These are phyloP conservation scores for Paecilomyces sp. DNA, from an alignment of 2,329 filamentous ascomycete species.

Conservation along the genomic window DNA sequence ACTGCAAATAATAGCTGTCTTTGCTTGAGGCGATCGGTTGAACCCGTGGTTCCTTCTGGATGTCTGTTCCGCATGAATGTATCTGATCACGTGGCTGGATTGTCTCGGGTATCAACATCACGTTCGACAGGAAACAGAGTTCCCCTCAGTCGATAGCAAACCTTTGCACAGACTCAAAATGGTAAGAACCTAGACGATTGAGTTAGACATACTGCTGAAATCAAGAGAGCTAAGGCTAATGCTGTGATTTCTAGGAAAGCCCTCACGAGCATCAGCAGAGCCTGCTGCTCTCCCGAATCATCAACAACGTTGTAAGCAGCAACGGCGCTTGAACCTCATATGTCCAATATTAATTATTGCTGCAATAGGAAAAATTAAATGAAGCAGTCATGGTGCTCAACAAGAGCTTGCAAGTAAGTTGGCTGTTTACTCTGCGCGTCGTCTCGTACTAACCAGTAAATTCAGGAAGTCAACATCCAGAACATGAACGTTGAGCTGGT, in stretches of 20 bases:
- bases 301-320: conserved; percentile 77
- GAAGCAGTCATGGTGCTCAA: conserved; percentile 90
- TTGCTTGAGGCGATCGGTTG: background rate
- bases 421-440: background rate
- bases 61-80: background rate
- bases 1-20: background rate
- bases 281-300: conserved; percentile 85
- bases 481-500: conserved; percentile 99
- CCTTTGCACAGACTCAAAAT: conserved; percentile 1
- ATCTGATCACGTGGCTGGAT: conserved; percentile 5
- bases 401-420: conserved; percentile 70
- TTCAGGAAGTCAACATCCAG: conserved; percentile 89
- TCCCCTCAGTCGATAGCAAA: background rate
- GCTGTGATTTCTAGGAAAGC: conserved; percentile 59
- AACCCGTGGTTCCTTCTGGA: background rate
- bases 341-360: conserved; percentile 1
- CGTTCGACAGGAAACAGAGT: conserved; percentile 6
- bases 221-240: background rate
- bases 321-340: conserved; percentile 6
- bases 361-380: conserved; percentile 82
- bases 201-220: background rate
- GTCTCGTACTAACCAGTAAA: background rate
- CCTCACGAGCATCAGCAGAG: conserved; percentile 98
- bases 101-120: conserved; percentile 4
- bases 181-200: background rate